phyloP scores from a whole-genome alignment of 306 rosid genomes.

The Notholithocarpus densiflorus region DNA sequence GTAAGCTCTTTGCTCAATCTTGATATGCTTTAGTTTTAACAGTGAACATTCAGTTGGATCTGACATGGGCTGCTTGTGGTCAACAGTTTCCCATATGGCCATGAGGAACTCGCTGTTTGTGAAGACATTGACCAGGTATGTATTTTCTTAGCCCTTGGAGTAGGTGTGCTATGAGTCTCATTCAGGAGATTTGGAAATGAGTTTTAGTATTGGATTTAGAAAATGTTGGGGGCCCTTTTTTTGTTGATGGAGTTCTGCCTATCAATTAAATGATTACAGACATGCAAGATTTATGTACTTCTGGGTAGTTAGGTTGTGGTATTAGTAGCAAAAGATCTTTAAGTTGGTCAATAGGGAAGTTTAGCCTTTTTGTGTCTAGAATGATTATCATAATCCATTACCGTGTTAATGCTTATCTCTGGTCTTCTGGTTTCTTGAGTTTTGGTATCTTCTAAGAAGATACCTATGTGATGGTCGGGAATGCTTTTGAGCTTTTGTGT shows the following conservation, averaged over 20 bases:
- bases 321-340: neutral
- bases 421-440: neutral
- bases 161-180: neutral
- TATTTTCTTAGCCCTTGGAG: neutral
- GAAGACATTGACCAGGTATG: conserved; percentile 97
- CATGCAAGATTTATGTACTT: neutral
- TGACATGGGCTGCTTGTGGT: conserved; percentile 11
- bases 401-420: neutral
- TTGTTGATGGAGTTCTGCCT: conserved; percentile 1
- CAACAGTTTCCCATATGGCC: conserved; percentile 88
- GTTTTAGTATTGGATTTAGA: neutral
- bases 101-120: conserved; percentile 90
- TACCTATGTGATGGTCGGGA: neutral
- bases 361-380: neutral
- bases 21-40: neutral
- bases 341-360: neutral
- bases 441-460: neutral
- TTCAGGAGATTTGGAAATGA: conserved; percentile 4
- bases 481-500: neutral
- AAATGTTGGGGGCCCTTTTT: neutral
- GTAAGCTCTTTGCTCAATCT: conserved; percentile 48
- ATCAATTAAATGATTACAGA: neutral
- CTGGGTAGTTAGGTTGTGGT: neutral
- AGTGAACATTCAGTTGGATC: neutral
- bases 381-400: neutral